A percentile compares a stretch with the other conserved stretches of the same genome.
Conservation (phyloP, 1,284 basidiomycete genomes). For the Neotropicomus parvogracilis region DNA sequence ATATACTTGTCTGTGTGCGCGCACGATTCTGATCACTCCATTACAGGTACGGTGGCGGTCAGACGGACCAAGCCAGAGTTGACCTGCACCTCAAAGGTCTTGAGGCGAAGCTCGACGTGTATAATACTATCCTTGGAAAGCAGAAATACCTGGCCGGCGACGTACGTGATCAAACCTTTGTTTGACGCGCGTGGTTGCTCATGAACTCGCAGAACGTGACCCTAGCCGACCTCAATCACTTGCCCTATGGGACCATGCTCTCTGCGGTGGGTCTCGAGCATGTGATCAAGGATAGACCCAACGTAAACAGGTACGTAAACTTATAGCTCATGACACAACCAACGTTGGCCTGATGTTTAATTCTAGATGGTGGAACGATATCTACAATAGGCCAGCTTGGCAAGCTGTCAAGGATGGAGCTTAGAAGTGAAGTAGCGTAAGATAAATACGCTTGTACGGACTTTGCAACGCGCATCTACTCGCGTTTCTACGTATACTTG, state of each 20-base stretch:
- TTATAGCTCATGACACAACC: neutral
- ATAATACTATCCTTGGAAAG: conserved; percentile 45
- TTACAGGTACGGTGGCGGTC: conserved; percentile 2
- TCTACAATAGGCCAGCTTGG: conserved; percentile 27
- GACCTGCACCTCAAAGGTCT: conserved; percentile 28
- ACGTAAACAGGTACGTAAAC: conserved; percentile 25
- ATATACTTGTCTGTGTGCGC: conserved; percentile 16
- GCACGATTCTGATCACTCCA: neutral
- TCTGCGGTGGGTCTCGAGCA: neutral
- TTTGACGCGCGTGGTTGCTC: conserved; percentile 6
- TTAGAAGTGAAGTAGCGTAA: neutral
- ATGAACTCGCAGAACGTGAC: conserved; percentile 37
- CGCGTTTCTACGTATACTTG: too few species aligned
- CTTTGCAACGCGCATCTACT: too few species aligned
- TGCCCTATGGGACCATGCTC: conserved; percentile 40
- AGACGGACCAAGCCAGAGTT: conserved; percentile 29
- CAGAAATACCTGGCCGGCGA: conserved; percentile 50
- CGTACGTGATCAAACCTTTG: conserved; percentile 27
- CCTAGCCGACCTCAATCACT: conserved; percentile 51
- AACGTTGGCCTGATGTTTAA: conserved; percentile 6
- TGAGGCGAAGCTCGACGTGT: conserved; percentile 38
- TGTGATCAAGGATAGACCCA: conserved; percentile 19
- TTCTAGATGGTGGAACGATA: conserved; percentile 32
- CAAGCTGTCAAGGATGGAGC: conserved; percentile 23
- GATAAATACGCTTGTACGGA: too few species aligned